phyloP scores from a whole-genome alignment of 2,329 filamentous ascomycete species.

The Ophiostoma himal-ulmi region DNA sequence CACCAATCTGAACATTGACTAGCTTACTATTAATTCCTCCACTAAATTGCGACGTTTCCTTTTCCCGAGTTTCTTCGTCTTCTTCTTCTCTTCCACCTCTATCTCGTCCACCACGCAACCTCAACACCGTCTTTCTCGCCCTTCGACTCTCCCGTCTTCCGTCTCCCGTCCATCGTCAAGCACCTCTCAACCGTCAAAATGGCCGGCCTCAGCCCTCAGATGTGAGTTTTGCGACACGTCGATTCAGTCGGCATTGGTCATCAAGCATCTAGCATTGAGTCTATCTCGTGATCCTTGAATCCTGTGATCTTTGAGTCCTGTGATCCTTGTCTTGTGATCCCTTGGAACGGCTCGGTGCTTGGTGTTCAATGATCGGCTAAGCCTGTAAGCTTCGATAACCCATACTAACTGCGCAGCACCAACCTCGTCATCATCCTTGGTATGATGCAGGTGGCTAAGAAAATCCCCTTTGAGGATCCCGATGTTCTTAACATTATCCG shows the following conservation, averaged over 20 bases:
- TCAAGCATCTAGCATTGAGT: neutral
- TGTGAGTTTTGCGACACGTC: slow-evolving; percentile 43
- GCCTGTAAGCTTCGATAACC: neutral
- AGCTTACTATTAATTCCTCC: neutral
- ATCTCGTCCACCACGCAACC: neutral
- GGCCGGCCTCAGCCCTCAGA: slow-evolving; percentile 57
- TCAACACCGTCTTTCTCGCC: neutral
- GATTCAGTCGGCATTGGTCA: too few species aligned
- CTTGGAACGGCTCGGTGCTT: neutral
- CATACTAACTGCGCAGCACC: slow-evolving; percentile 51
- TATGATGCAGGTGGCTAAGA: slow-evolving; percentile 98
- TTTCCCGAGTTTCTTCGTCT: slow-evolving; percentile 4
- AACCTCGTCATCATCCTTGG: slow-evolving; percentile 92
- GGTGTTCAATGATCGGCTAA: neutral
- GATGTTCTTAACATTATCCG: slow-evolving; percentile 52
- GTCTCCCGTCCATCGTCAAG: neutral
- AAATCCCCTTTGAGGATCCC: slow-evolving; percentile 86
- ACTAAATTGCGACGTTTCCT: slow-evolving; percentile 14
- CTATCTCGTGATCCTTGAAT: neutral
- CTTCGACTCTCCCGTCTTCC: neutral
- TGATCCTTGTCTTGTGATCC: neutral
- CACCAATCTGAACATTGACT: neutral
- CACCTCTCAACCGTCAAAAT: slow-evolving; percentile 39
- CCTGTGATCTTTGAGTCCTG: too few species aligned
- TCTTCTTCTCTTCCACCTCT: neutral